A percentile compares a stretch with the other conserved stretches of the same genome.
phyloP scores from a whole-genome alignment of 306 rosid species.

The Vigna unguiculata region DNA sequence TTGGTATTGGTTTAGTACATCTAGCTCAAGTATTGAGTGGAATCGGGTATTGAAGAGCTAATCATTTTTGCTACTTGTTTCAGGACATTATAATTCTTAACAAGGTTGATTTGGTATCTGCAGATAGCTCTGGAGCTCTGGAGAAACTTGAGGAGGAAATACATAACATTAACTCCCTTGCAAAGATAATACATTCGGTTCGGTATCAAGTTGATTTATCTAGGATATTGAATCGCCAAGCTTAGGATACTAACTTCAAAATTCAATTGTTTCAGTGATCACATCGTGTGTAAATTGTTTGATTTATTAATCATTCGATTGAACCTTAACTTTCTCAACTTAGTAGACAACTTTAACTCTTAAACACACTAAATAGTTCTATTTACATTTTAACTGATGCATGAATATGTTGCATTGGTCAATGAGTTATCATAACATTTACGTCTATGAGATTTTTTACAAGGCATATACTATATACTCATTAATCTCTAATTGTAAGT shows the following conservation, averaged over 20 bases:
- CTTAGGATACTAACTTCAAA: constrained; percentile 61
- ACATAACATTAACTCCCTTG: constrained; percentile 80
- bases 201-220: constrained; percentile 87
- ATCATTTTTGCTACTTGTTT: constrained; percentile 51
- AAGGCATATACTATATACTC: not conserved
- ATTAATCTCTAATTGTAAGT: constrained; percentile 6
- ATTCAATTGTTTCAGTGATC: not conserved
- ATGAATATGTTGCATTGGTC: not conserved
- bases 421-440: not conserved
- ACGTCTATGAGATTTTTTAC: not conserved
- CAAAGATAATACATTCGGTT: constrained; percentile 71
- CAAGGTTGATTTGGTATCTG: constrained; percentile 96
- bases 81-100: constrained; percentile 93
- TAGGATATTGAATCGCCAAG: constrained; percentile 72
- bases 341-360: not conserved
- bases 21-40: constrained; percentile 19
- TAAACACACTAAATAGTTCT: not conserved
- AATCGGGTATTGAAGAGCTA: constrained; percentile 38
- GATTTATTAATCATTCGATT: constrained; percentile 7
- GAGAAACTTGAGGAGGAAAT: constrained; percentile 88
- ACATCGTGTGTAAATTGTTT: not conserved
- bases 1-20: not conserved
- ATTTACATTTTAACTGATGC: too few relatives aligned
- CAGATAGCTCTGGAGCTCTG: constrained; percentile 66
- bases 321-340: not conserved